Base-by-base conservation (phyloP, 148 eudicot genomes). In the Rhododendron williamsianum region DNA sequence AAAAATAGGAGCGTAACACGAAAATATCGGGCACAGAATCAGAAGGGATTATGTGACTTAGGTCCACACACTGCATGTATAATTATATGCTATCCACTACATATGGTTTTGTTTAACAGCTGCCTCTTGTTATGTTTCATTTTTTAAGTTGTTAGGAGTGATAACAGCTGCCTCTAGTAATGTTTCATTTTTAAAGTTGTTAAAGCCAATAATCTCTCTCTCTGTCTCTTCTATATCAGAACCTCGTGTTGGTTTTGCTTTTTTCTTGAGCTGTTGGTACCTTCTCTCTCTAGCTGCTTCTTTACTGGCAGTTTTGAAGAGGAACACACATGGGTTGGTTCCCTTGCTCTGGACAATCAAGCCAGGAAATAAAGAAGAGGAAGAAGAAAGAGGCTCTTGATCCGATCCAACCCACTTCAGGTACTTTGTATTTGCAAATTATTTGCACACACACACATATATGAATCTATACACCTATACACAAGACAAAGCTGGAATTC, bases 321-420 rank as follows among this genome's bases (percentile, higher is more conserved):
- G 58, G 82, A 25, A 25, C 67, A 82, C 67, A 80, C 27, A 91
- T 91, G 93, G 91, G 93, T 43, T 91, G 93, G 91, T 89, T 89
- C 84, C 91, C 89, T 49, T 91, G 93, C 81, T 89, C 93, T 78
- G 91, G 91, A 52, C 36, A 83, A 71, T 86, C 91, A 76, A 69
- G 84, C 46, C 76, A 81, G 84, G 54, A 83, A 60, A 56, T 82
- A 4, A 84, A 88, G 49, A 91, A 83, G 86, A 87, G 83, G 87
- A 91, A 91, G 91, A 87, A 89, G 65, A 89, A 87, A 3, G 58
- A 87, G 58, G 36, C 86, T 38, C 63, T 60, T 65, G 88, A 88
- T 83, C 88, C 85, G 72, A 80, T 82, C 80, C 87, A 87, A 78
- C 77, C 91, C 84, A 36, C 85, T 88, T 87, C 91, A 76, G 91